Evolutionary conservation across 2,329 filamentous ascomycete genomes (phyloP).

Genomic region (Biscogniauxia marginata): DNA sequence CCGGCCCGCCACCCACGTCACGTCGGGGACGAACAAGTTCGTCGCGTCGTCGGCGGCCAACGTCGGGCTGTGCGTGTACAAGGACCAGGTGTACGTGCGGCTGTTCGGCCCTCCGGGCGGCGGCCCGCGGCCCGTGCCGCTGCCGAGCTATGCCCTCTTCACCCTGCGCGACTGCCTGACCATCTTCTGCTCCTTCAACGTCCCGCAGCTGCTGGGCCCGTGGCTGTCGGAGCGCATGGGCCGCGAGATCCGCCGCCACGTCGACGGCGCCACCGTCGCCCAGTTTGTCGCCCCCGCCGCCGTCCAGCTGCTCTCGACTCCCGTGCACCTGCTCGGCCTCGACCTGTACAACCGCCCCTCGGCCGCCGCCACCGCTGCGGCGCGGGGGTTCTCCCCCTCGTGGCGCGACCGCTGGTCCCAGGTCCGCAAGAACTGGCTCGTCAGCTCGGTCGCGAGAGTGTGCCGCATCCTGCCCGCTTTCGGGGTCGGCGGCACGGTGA

Average conservation of each 20-base stretch:
- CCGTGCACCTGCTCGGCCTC: slow-evolving; percentile 79
- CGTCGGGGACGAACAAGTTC: slow-evolving; percentile 78
- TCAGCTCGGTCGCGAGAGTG: slow-evolving; percentile 73
- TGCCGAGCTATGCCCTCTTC: slow-evolving; percentile 75
- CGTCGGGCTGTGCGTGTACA: slow-evolving; percentile 82
- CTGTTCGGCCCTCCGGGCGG: slow-evolving; percentile 70
- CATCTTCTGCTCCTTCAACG: slow-evolving; percentile 89
- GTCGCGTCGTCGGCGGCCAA: slow-evolving; percentile 77
- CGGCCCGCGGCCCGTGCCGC: slow-evolving; percentile 58
- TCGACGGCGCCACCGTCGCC: slow-evolving; percentile 61
- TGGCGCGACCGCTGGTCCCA: slow-evolving; percentile 62
- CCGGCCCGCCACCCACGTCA: slow-evolving; percentile 60
- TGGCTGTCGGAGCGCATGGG: slow-evolving; percentile 55
- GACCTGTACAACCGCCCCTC: slow-evolving; percentile 77
- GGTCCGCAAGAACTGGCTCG: slow-evolving; percentile 73
- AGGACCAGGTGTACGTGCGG: slow-evolving; percentile 80
- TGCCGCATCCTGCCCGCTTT: slow-evolving; percentile 86
- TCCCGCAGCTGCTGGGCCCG: slow-evolving; percentile 77
- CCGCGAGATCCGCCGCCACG: slow-evolving; percentile 48
- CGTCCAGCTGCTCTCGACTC: slow-evolving; percentile 77
- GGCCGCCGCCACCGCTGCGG: slow-evolving; percentile 6
- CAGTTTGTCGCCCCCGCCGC: slow-evolving; percentile 80
- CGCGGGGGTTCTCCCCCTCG: slow-evolving; percentile 16
- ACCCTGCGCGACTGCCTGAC: slow-evolving; percentile 81
- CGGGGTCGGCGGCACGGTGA: slow-evolving; percentile 84